These are phyloP conservation scores for Hordeum pubiflorum DNA, from an alignment of 202 grass and related monocot genomes.

Conservation along the genomic window DNA sequence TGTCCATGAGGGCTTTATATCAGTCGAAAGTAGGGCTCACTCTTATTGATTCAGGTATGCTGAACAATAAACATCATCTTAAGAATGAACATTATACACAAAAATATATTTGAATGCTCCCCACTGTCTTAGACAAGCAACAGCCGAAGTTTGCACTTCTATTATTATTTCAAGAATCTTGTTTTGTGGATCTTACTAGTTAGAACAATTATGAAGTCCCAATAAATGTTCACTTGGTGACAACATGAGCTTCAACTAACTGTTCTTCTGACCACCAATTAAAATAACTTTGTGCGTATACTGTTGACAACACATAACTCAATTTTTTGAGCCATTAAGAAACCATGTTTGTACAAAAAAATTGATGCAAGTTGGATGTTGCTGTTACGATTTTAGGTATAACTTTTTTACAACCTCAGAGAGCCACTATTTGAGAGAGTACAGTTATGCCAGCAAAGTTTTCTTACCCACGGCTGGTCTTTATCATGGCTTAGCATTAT, in stretches of 20 bases:
- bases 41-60: constrained; percentile 77
- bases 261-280: not conserved
- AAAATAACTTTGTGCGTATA: not conserved
- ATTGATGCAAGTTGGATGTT: not conserved
- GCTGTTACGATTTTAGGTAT: not conserved
- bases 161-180: not conserved
- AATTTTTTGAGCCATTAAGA: not conserved
- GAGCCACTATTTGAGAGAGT: not conserved
- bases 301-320: not conserved
- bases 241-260: not conserved
- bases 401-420: not conserved
- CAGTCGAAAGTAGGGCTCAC: constrained; percentile 88
- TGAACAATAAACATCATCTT: not conserved
- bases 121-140: not conserved
- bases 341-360: not conserved
- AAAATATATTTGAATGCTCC: constrained; percentile 1
- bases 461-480: not conserved
- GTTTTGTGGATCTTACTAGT: not conserved
- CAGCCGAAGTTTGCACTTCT: not conserved
- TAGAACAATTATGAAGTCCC: not conserved
- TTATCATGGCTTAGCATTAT: not conserved
- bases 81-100: not conserved
- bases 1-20: constrained; percentile 94
- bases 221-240: not conserved
- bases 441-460: not conserved